A percentile compares a stretch with the other conserved stretches of the same genome.
phyloP scores from a whole-genome alignment of 2,329 filamentous ascomycete genomes.

The Mycosphaerella sp. region DNA sequence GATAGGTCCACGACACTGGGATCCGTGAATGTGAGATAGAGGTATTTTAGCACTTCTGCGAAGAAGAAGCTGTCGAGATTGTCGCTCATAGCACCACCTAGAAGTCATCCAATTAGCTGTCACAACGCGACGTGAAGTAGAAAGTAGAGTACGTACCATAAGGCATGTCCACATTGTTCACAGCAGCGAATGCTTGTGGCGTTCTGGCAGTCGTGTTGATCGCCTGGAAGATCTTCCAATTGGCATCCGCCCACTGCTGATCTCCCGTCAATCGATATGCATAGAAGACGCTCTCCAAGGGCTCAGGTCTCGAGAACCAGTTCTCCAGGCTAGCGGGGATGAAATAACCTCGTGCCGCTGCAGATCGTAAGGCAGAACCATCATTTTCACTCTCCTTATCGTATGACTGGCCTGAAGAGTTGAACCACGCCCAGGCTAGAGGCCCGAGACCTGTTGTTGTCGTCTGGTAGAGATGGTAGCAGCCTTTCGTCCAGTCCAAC shows the following conservation, averaged over 20 bases:
- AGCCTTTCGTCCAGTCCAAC: conserved; percentile 27
- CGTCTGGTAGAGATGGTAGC: conserved; percentile 32
- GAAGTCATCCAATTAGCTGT: neutral
- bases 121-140: no score
- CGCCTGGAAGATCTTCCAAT: conserved; percentile 43
- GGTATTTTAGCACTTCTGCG: conserved; percentile 72
- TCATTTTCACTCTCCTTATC: conserved; percentile 17
- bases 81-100: conserved; percentile 15
- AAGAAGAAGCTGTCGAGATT: conserved; percentile 49
- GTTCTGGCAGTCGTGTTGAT: conserved; percentile 38
- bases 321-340: conserved; percentile 15
- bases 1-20: conserved; percentile 40
- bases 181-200: conserved; percentile 13
- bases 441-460: conserved; percentile 28
- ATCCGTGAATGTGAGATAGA: conserved; percentile 42
- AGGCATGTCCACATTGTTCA: conserved; percentile 18
- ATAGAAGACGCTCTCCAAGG: conserved; percentile 54
- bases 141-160: conserved; percentile 3
- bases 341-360: conserved; percentile 17
- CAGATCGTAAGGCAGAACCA: conserved; percentile 14
- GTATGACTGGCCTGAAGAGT: conserved; percentile 16
- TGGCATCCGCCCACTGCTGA: conserved; percentile 38
- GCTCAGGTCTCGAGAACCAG: conserved; percentile 40
- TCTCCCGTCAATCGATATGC: conserved; percentile 53
- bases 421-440: conserved; percentile 22